Evolutionary conservation across 1,284 basidiomycete genomes (phyloP), one percentile per base, ranked within the genome.

Genomic region (Heliocybe sulcata): DNA sequence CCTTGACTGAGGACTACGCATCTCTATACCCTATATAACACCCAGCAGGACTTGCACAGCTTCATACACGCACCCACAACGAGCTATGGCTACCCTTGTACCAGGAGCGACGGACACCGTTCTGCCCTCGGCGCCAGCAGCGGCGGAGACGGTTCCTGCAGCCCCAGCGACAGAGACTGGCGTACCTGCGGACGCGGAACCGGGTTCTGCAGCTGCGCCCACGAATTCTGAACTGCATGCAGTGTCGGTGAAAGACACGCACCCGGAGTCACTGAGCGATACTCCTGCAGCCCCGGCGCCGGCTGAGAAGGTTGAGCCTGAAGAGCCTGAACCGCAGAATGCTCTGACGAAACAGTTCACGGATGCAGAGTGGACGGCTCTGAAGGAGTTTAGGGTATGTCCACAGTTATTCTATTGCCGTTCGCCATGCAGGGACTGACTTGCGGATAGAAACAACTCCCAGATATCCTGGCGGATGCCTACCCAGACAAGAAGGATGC

Each of bases 301-400:
- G 38, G 3, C 38, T 9, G 47, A 49, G 27, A 49, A 49, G 20
- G 19, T 27, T 23, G 33, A 52, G 33, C 35, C 38, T 1, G 57
- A 65, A 52, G 62, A 55, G 1, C 58, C 60, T 23, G 85, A 89
- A 64, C 81, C 82, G 1, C 84, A 88, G 69, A 90, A 82, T 62
- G 60, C 73, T 1, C 72, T 91, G 25, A 90, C 88, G 0, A 69
- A 76, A 64, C 75, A 77, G 64, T 91, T 91, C 68, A 87, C 82
- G 0, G 70, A 78, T 11, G 72, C 72, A 16, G 88, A 91, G 65
- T 87, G 87, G 84, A 71, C 66, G 23, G 84, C 84, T 14, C 68
- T 91, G 58, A 79, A 79, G 60, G 77, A 80, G 59, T 82, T 91
- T 58, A 74, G 85, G 58, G 88, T 87, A 61, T 38, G 77, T 69